A percentile compares a stretch with the other conserved stretches of the same genome.
phyloP scores from a whole-genome alignment of 768 basidiomycete species.

The Panaeolus papilionaceus region DNA sequence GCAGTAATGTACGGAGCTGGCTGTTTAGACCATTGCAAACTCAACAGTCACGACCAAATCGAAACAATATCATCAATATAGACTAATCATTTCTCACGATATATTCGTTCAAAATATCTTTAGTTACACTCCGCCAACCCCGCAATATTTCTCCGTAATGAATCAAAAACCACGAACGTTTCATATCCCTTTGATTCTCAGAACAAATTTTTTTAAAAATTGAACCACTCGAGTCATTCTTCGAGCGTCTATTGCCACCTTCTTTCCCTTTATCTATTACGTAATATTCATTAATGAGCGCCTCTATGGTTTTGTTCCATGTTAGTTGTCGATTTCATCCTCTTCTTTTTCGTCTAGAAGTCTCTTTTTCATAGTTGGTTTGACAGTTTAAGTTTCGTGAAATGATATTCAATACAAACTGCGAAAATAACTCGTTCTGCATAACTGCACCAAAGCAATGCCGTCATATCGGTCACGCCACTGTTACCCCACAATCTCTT shows the following conservation, averaged over 20 bases:
- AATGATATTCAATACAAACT: not conserved
- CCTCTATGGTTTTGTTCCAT: not conserved
- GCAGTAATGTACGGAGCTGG: constrained; percentile 21
- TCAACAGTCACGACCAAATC: not conserved
- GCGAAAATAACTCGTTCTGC: not conserved
- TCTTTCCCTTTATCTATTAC: not conserved
- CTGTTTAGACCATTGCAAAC: constrained; percentile 14
- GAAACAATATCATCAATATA: constrained; percentile 9
- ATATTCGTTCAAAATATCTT: not conserved
- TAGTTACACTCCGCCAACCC: not conserved
- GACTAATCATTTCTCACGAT: constrained; percentile 9
- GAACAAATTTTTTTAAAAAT: not conserved
- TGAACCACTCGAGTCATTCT: not conserved
- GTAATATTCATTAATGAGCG: not conserved
- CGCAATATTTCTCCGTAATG: not conserved
- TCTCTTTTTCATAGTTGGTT: not conserved
- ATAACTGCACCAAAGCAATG: constrained; percentile 2
- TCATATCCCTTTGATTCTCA: not conserved
- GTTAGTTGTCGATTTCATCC: not conserved
- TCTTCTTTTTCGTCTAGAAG: not conserved
- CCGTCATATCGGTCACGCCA: constrained; percentile 7
- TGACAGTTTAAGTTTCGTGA: too few species aligned
- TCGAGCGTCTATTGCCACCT: constrained; percentile 4
- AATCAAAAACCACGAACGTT: not conserved
- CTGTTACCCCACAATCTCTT: not conserved